Percentiles rank a stretch among this genome's conserved stretches.
phyloP scores from a whole-genome alignment of 106 monocot species.

The Phalaenopsis equestris region DNA sequence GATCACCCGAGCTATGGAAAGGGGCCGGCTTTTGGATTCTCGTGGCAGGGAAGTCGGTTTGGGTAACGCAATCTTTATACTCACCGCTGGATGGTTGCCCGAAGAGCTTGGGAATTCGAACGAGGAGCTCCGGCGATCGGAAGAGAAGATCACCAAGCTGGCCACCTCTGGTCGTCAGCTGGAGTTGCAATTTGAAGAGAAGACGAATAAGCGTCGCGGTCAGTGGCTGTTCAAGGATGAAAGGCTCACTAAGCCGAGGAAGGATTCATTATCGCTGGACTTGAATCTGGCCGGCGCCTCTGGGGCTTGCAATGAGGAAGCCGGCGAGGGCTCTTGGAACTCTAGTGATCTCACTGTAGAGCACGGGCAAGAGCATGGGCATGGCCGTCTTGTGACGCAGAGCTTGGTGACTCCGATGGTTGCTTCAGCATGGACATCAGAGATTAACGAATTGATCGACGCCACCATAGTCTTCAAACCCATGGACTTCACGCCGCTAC shows the following conservation, averaged over 20 bases:
- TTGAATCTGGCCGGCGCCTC: slow-evolving; percentile 52
- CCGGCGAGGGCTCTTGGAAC: slow-evolving; percentile 54
- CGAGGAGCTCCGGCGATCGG: slow-evolving; percentile 9
- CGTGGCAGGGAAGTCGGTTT: slow-evolving; percentile 67
- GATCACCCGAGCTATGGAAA: slow-evolving; percentile 61
- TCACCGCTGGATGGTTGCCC: slow-evolving; percentile 49
- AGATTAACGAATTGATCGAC: slow-evolving; percentile 49
- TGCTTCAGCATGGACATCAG: slow-evolving; percentile 18
- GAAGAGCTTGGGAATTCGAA: slow-evolving; percentile 27
- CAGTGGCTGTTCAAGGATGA: slow-evolving; percentile 29
- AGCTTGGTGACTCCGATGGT: neutral
- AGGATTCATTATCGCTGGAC: slow-evolving; percentile 53
- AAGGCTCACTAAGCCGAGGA: slow-evolving; percentile 25
- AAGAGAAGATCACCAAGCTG: slow-evolving; percentile 41
- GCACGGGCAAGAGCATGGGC: slow-evolving; percentile 45
- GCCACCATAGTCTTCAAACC: slow-evolving; percentile 66
- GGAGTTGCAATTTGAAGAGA: slow-evolving; percentile 44
- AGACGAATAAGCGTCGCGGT: slow-evolving; percentile 28
- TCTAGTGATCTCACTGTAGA: slow-evolving; percentile 81
- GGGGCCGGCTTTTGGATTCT: slow-evolving; percentile 62
- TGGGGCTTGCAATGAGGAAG: slow-evolving; percentile 24
- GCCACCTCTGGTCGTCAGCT: slow-evolving; percentile 43
- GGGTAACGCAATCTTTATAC: slow-evolving; percentile 54
- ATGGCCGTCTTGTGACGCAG: slow-evolving; percentile 15
- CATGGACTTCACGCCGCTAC: slow-evolving; percentile 52